A percentile compares a stretch with the other conserved stretches of the same genome.
phyloP scores from a whole-genome alignment of 306 rosid species.

The Quercus suber region DNA sequence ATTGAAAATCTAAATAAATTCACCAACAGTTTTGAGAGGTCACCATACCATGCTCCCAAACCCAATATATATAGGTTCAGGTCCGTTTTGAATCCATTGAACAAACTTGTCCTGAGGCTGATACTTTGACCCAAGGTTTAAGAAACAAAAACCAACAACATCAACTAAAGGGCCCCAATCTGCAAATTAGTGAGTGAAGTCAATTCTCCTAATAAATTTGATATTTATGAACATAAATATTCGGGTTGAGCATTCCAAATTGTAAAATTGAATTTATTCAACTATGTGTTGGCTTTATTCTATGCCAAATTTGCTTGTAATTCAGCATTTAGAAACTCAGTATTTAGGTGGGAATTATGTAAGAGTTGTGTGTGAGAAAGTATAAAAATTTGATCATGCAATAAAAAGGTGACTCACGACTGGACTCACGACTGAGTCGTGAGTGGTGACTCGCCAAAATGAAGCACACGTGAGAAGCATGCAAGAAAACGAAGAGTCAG shows the following conservation, averaged over 20 bases:
- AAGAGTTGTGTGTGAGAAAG: too few relatives aligned
- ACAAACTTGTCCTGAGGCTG: constrained; percentile 70
- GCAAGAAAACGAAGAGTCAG: too few relatives aligned
- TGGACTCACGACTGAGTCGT: accelerated
- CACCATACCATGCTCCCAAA: constrained; percentile 96
- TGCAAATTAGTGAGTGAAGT: constrained; percentile 42
- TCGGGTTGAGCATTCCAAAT: constrained; percentile 12
- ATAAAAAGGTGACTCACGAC: too few relatives aligned
- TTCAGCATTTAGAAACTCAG: too few relatives aligned
- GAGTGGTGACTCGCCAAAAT: too few relatives aligned
- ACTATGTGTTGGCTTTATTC: too few relatives aligned
- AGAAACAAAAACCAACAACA: constrained; percentile 92
- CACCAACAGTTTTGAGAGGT: constrained; percentile 15
- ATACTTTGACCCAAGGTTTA: constrained; percentile 71
- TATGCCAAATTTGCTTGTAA: too few relatives aligned
- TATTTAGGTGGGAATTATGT: too few relatives aligned
- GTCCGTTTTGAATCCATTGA: constrained; percentile 75
- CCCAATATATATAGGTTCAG: constrained; percentile 84
- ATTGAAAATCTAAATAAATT: constrained; percentile 2
- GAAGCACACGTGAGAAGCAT: too few relatives aligned
- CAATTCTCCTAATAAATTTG: constrained; percentile 23
- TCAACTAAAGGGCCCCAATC: constrained; percentile 96
- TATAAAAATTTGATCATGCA: too few relatives aligned
- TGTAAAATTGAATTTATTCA: too few relatives aligned
- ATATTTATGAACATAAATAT: constrained; percentile 14